A percentile compares a stretch with the other conserved stretches of the same genome.
Conservation (phyloP, 345 rosid species). For the Sisymbrium altissimum region DNA sequence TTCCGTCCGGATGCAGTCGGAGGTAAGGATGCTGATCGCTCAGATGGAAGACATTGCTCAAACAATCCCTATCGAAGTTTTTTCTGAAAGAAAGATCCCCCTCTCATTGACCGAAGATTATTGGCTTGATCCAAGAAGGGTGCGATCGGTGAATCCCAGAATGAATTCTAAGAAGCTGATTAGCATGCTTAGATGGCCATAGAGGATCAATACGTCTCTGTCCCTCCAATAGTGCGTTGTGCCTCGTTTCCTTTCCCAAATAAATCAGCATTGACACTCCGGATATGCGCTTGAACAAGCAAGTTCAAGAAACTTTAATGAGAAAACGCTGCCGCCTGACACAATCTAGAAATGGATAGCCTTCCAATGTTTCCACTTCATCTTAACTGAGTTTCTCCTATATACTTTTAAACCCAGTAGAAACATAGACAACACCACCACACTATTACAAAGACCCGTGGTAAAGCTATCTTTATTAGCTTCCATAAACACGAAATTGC, state of each 20-base stretch:
- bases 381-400: constrained; percentile 3
- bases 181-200: constrained; percentile 47
- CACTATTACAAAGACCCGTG: neutral
- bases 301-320: neutral
- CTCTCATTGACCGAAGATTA: constrained; percentile 37
- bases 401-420: neutral
- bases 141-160: constrained; percentile 34
- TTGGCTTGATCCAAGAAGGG: constrained; percentile 45
- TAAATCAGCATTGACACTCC: constrained; percentile 24
- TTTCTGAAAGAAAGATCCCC: constrained; percentile 17
- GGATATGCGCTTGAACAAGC: neutral
- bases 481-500: constrained; percentile 2
- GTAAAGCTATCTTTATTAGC: neutral
- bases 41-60: constrained; percentile 46
- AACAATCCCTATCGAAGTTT: constrained; percentile 28
- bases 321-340: neutral
- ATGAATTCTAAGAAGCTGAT: constrained; percentile 40
- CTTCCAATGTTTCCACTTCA: neutral
- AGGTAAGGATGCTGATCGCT: constrained; percentile 41
- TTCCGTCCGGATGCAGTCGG: constrained; percentile 48
- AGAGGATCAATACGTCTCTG: constrained; percentile 46
- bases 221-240: constrained; percentile 40
- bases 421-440: neutral
- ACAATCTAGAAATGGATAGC: neutral
- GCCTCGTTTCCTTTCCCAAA: constrained; percentile 41